phyloP scores from a whole-genome alignment of 495 filamentous ascomycete species.

The Daldinia loculata region DNA sequence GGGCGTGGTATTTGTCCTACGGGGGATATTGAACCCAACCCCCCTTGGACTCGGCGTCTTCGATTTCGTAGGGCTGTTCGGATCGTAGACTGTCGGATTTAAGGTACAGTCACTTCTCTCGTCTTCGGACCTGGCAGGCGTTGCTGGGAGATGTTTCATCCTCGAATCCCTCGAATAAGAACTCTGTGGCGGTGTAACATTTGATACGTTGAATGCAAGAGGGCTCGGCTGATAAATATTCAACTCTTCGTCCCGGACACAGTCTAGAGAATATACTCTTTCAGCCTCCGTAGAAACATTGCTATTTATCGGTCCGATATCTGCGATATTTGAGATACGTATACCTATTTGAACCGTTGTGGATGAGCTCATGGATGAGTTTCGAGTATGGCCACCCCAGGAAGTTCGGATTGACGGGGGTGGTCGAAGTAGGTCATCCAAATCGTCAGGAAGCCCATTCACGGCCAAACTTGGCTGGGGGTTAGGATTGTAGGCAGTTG shows the following conservation, averaged over 20 bases:
- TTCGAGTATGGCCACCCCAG: conserved; percentile 50
- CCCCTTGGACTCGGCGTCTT: conserved; percentile 56
- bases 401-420: conserved; percentile 52
- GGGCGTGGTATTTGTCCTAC: conserved; percentile 40
- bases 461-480: conserved; percentile 19
- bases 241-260: conserved; percentile 39
- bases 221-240: conserved; percentile 43
- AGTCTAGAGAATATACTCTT: conserved; percentile 49
- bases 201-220: conserved; percentile 26
- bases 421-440: conserved; percentile 47
- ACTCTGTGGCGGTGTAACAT: conserved; percentile 19
- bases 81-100: conserved; percentile 54
- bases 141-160: conserved; percentile 52
- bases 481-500: conserved; percentile 55
- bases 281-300: conserved; percentile 34
- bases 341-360: conserved; percentile 61
- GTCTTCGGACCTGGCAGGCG: conserved; percentile 33
- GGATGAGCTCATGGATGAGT: conserved; percentile 56
- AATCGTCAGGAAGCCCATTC: conserved; percentile 21
- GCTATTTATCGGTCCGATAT: conserved; percentile 47
- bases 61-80: conserved; percentile 51
- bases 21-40: conserved; percentile 51
- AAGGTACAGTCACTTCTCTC: conserved; percentile 44
- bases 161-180: conserved; percentile 40
- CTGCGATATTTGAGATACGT: conserved; percentile 56